Percentiles rank a stretch among this genome's conserved stretches.
Conservation (phyloP, 2,329 filamentous ascomycete genomes). For the Moelleriella libera region DNA sequence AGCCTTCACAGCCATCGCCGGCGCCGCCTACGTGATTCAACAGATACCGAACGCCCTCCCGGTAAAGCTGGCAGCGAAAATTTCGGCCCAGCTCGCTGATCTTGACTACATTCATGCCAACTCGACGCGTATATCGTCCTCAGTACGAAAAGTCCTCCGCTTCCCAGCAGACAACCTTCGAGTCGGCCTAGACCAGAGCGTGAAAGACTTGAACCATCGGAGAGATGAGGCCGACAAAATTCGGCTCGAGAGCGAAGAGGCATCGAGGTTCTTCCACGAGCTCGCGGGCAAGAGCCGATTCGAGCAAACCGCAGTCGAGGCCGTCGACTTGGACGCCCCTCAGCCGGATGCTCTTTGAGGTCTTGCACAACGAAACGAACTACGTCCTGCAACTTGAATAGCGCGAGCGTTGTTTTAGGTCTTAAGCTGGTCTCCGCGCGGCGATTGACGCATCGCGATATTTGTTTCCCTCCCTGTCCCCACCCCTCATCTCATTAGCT, state of each 20-base stretch:
- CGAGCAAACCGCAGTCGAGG: conserved; percentile 34
- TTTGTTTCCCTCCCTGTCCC: too few species aligned
- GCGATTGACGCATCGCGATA: too few species aligned
- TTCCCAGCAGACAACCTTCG: conserved; percentile 78
- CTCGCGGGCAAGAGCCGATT: conserved; percentile 53
- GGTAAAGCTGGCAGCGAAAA: conserved; percentile 70
- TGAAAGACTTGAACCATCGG: conserved; percentile 68
- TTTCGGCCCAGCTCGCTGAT: conserved; percentile 62
- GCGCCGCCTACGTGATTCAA: conserved; percentile 65
- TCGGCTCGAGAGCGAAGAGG: conserved; percentile 70
- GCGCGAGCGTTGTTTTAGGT: background rate
- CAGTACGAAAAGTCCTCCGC: conserved; percentile 79
- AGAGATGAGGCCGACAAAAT: conserved; percentile 75
- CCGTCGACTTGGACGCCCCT: conserved; percentile 40
- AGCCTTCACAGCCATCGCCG: conserved; percentile 45
- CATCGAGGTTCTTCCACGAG: conserved; percentile 80
- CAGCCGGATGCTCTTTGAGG: conserved; percentile 22
- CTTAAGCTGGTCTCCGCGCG: too few species aligned
- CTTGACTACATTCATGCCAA: conserved; percentile 92
- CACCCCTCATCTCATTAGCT: too few species aligned
- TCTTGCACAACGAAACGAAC: background rate
- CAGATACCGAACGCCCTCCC: conserved; percentile 85
- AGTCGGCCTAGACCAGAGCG: conserved; percentile 66
- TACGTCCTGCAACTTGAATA: background rate
- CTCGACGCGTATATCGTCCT: conserved; percentile 65